These are phyloP conservation scores for Echria macrotheca DNA, from an alignment of 495 filamentous ascomycete species.

Conservation along the genomic window DNA sequence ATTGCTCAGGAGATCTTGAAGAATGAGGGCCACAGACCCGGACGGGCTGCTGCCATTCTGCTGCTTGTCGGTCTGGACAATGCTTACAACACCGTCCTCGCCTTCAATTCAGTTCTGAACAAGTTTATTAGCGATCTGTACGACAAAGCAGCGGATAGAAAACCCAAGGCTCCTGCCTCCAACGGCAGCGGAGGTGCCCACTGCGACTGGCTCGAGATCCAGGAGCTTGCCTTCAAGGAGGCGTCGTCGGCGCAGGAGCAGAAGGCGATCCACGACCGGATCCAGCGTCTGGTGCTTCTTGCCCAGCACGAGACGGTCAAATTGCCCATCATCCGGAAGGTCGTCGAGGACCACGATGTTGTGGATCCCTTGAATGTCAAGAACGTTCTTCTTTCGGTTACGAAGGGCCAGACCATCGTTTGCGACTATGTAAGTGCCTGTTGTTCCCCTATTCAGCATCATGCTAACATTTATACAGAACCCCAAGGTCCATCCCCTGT, in stretches of 20 bases:
- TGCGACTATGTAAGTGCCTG: slow-evolving; percentile 15
- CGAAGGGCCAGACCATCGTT: slow-evolving; percentile 7
- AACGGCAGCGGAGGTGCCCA: not conserved
- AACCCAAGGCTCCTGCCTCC: not conserved
- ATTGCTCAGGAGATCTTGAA: slow-evolving; percentile 9
- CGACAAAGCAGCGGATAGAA: not conserved
- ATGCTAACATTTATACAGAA: not conserved
- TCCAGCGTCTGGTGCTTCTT: slow-evolving; percentile 3
- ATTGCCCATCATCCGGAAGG: slow-evolving; percentile 12
- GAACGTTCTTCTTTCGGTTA: not conserved
- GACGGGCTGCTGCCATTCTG: slow-evolving; percentile 11
- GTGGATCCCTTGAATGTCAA: not conserved
- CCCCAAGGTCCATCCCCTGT: not conserved
- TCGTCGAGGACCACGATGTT: not conserved
- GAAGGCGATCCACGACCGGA: not conserved
- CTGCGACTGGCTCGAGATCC: slow-evolving; percentile 9
- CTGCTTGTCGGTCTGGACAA: slow-evolving; percentile 14
- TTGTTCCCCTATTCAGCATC: not conserved
- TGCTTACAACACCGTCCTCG: slow-evolving; percentile 15
- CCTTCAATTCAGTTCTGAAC: slow-evolving; percentile 4
- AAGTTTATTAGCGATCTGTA: slow-evolving; percentile 2
- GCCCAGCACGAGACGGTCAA: slow-evolving; percentile 8
- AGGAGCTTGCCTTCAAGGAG: slow-evolving; percentile 3
- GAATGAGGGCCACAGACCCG: slow-evolving; percentile 2
- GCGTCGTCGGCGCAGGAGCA: not conserved